A percentile compares a stretch with the other conserved stretches of the same genome.
These are phyloP conservation scores for Erodium chrysanthum DNA, from an alignment of 441 rosid genomes.

Conservation along the genomic window DNA sequence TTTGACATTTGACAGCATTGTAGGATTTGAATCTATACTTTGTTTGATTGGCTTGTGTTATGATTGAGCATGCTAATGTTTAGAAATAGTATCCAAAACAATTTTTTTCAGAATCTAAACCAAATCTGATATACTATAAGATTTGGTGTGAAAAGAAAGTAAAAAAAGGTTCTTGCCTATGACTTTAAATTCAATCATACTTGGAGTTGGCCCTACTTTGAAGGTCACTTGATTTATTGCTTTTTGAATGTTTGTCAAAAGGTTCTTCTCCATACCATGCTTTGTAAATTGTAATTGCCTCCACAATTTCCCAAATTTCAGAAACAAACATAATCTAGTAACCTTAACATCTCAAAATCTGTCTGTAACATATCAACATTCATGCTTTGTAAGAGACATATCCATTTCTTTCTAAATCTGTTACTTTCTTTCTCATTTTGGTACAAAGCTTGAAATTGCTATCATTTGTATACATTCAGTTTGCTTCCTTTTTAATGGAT, in stretches of 20 bases:
- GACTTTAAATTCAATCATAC: slow-evolving; percentile 4
- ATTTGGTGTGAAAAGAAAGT: not conserved
- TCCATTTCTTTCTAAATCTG: not conserved
- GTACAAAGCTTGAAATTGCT: not conserved
- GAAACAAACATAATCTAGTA: too few relatives aligned
- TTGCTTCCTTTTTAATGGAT: not conserved
- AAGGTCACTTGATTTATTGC: not conserved
- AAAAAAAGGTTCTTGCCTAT: not conserved
- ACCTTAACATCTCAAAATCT: not conserved
- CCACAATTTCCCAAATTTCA: not conserved
- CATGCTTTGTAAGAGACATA: not conserved
- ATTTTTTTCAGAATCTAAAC: not conserved
- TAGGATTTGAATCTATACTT: not conserved
- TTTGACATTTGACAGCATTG: not conserved
- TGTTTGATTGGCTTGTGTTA: not conserved
- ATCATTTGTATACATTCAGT: not conserved
- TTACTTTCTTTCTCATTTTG: not conserved
- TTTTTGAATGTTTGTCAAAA: not conserved
- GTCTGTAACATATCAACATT: not conserved
- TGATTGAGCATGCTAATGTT: not conserved
- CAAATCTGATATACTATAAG: not conserved
- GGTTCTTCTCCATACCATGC: not conserved
- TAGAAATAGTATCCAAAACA: not conserved
- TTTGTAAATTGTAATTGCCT: not conserved
- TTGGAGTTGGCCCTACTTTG: not conserved